Evolutionary conservation across 495 filamentous ascomycete genomes (phyloP).

Genomic region (Neurospora sp.): DNA sequence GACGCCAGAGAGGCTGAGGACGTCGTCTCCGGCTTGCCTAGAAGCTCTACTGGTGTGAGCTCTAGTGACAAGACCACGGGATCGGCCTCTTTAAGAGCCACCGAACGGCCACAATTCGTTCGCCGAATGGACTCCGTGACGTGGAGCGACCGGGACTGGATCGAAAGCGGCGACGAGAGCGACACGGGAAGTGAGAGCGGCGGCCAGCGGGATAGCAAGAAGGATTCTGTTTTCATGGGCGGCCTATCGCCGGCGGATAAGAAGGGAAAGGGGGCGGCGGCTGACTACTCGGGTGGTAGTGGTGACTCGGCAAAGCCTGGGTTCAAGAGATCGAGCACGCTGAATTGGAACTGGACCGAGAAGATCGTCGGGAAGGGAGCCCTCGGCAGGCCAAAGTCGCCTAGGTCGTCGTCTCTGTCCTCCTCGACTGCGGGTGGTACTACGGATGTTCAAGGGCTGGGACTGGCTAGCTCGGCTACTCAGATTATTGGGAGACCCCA

Average conservation of each 20-base stretch:
- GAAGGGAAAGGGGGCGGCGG: conserved; percentile 6
- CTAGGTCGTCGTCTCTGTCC: neutral
- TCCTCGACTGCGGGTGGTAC: neutral
- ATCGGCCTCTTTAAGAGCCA: neutral
- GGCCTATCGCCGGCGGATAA: neutral
- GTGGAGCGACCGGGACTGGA: conserved; percentile 47
- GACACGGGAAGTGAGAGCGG: conserved; percentile 24
- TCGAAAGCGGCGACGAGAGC: conserved; percentile 40
- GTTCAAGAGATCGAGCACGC: conserved; percentile 7
- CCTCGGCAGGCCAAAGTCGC: neutral
- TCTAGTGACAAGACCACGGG: conserved; percentile 2
- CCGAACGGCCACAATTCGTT: conserved; percentile 19
- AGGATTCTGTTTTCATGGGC: neutral
- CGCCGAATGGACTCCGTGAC: conserved; percentile 28
- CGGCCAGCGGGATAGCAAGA: conserved; percentile 1
- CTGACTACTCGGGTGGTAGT: neutral
- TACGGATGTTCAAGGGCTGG: neutral
- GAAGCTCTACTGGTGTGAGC: neutral
- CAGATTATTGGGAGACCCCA: neutral
- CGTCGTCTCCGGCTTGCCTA: neutral
- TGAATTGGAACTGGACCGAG: conserved; percentile 47
- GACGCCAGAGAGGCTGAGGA: conserved; percentile 15
- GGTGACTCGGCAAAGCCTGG: neutral
- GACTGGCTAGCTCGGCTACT: neutral
- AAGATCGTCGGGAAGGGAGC: conserved; percentile 44